Base-by-base conservation (phyloP, 2,329 filamentous ascomycete genomes). In the Colletotrichum melonis region DNA sequence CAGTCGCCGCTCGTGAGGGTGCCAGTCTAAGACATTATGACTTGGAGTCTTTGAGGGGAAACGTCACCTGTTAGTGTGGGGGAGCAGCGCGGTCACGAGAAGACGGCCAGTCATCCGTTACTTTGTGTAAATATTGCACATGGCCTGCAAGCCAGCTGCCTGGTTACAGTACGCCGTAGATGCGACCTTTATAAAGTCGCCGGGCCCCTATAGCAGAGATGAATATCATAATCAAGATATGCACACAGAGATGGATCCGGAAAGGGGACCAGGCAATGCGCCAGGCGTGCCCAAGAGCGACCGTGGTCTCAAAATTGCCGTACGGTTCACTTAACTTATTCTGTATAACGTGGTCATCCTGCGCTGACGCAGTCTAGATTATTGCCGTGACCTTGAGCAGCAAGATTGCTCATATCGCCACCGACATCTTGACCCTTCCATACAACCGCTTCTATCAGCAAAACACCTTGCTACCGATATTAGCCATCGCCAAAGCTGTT, bases 361-460 rank as follows among this genome's bases (percentile, higher is more conserved):
- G 22, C 12, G 56, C 62, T 73, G 19, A 70, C 56, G 32, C 22
- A 24, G 38, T n/a, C 14, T 32, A 75, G 73, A 75, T 74, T 19
- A 19, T 71, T 35, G 63, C 42, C 22, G 70, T 66, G 32, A 65
- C 71, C 1, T 12, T 74, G 9, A 66, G 59, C 42, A 57, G 73
- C 38, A 75, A 70, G 28, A 46, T 75, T 35, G 73, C 73, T 1
- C 46, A 63, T 6, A 38, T 67, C n/a, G 35, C 71, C 30, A 74
- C 71, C 16, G 49, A 72, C 30, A 63, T 76, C n/a, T n/a, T 78
- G 35, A 79, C 77, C 1, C 73, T 79, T 1, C 77, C 78, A 1
- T 78, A 79, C 49, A 78, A 79, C 57, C 74, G 77, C 6, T 79
- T 78, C 52, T 78, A 77, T 62, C 73, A 76, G 9, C 77, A 79